These are phyloP conservation scores for Neopestalotiopsis rosae DNA, from an alignment of 2,329 filamentous ascomycete genomes.

Conservation along the genomic window DNA sequence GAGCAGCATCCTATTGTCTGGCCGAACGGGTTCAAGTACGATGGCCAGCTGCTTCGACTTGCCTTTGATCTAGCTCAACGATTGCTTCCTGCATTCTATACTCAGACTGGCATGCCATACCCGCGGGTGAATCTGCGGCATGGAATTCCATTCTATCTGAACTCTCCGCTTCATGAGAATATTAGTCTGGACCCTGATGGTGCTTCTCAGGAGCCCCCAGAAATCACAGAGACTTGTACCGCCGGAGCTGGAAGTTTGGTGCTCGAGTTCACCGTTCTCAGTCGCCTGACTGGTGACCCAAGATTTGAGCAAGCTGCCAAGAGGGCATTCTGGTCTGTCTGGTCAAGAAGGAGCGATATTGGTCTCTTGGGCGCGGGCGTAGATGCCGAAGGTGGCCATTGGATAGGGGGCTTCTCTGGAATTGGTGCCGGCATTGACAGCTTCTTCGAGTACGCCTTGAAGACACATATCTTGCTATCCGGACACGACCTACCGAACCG, in stretches of 20 bases:
- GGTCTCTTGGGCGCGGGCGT: slow-evolving; percentile 90
- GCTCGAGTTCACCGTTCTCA: slow-evolving; percentile 90
- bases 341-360: slow-evolving; percentile 83
- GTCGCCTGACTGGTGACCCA: slow-evolving; percentile 81
- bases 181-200: slow-evolving; percentile 46
- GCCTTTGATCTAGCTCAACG: slow-evolving; percentile 85
- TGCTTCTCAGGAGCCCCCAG: slow-evolving; percentile 50
- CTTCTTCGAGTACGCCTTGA: slow-evolving; percentile 98
- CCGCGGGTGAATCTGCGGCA: slow-evolving; percentile 90
- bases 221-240: slow-evolving; percentile 95
- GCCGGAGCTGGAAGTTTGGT: slow-evolving; percentile 96
- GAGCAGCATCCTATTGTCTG: slow-evolving; percentile 67
- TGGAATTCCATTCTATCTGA: slow-evolving; percentile 90
- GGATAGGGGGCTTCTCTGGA: slow-evolving; percentile 88
- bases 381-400: slow-evolving; percentile 87
- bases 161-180: slow-evolving; percentile 76
- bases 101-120: slow-evolving; percentile 89
- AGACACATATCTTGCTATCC: slow-evolving; percentile 89
- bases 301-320: slow-evolving; percentile 92
- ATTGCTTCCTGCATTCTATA: slow-evolving; percentile 90
- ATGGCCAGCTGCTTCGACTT: slow-evolving; percentile 89
- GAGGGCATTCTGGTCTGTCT: slow-evolving; percentile 96
- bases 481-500: slow-evolving; percentile 67
- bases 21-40: slow-evolving; percentile 80
- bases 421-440: slow-evolving; percentile 97